These are phyloP conservation scores for Pichia sp. DNA, from an alignment of 1,139 yeast genomes.

Conservation along the genomic window DNA sequence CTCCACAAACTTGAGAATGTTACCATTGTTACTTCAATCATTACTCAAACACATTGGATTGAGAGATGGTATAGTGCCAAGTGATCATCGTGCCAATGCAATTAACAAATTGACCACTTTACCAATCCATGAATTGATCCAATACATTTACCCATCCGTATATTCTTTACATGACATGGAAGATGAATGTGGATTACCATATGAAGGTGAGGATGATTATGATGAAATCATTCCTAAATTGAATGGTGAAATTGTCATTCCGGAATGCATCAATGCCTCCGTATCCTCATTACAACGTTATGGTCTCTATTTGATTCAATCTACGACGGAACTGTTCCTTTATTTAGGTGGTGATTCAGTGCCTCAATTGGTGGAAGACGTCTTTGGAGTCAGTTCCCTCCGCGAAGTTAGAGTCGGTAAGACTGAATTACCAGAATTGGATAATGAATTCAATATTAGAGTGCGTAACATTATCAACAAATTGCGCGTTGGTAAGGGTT, in stretches of 20 bases:
- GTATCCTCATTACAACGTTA: conserved; percentile 69
- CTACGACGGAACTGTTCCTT: conserved; percentile 76
- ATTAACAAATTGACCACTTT: conserved; percentile 75
- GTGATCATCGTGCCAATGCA: conserved; percentile 90
- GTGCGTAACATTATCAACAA: conserved; percentile 77
- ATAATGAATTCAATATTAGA: conserved; percentile 70
- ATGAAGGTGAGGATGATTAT: conserved; percentile 38
- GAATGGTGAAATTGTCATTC: conserved; percentile 66
- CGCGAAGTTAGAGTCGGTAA: conserved; percentile 74
- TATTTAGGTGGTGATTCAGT: conserved; percentile 96
- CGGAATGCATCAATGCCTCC: conserved; percentile 80
- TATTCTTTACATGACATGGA: conserved; percentile 89
- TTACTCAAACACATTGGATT: conserved; percentile 81
- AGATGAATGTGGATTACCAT: conserved; percentile 87
- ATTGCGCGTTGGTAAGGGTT: conserved; percentile 70
- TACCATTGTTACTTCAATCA: conserved; percentile 80
- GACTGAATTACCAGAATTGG: conserved; percentile 75
- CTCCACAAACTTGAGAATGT: conserved; percentile 85
- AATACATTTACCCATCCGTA: conserved; percentile 81
- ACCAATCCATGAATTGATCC: conserved; percentile 75
- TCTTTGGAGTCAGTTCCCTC: conserved; percentile 71
- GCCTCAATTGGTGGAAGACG: conserved; percentile 77
- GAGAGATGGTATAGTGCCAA: conserved; percentile 80
- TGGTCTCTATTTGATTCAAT: conserved; percentile 86
- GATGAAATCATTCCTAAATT: conserved; percentile 31